Percentiles rank a stretch among this genome's conserved stretches.
Conservation (phyloP, 2,329 filamentous ascomycete genomes). For the Colletotrichum neosansevieriae region DNA sequence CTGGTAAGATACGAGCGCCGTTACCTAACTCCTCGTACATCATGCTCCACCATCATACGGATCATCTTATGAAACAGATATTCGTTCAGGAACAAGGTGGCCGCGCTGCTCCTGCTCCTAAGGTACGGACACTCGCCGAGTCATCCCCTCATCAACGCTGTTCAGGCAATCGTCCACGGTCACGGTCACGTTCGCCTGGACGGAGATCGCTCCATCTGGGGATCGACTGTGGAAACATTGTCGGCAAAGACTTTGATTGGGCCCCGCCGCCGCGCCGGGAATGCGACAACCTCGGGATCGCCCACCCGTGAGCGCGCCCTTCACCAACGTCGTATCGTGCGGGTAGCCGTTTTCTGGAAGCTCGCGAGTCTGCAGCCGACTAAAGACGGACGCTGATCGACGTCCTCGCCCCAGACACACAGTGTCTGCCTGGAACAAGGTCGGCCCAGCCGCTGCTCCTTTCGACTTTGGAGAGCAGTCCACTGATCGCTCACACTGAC, state of each 20-base stretch:
- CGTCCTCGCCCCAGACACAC: constrained; percentile 5
- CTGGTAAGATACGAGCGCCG: not conserved
- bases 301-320: not conserved
- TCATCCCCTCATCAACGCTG: not conserved
- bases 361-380: constrained; percentile 20
- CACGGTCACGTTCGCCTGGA: not conserved
- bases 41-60: constrained; percentile 15
- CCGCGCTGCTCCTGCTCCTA: too few species aligned
- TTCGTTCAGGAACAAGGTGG: not conserved
- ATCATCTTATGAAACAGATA: constrained; percentile 18
- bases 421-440: not conserved
- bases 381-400: constrained; percentile 22
- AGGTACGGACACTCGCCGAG: not conserved
- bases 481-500: constrained; percentile 1
- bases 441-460: not conserved
- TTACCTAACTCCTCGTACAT: constrained; percentile 15
- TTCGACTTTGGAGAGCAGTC: not conserved
- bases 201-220: constrained; percentile 8
- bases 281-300: constrained; percentile 26
- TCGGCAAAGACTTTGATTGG: constrained; percentile 37
- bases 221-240: constrained; percentile 15
- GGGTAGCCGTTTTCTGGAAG: constrained; percentile 30
- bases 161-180: too few species aligned
- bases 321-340: constrained; percentile 10
- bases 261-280: constrained; percentile 1